Conservation (phyloP, 2,329 filamentous ascomycete species). For the Lecanicillium sp. region DNA sequence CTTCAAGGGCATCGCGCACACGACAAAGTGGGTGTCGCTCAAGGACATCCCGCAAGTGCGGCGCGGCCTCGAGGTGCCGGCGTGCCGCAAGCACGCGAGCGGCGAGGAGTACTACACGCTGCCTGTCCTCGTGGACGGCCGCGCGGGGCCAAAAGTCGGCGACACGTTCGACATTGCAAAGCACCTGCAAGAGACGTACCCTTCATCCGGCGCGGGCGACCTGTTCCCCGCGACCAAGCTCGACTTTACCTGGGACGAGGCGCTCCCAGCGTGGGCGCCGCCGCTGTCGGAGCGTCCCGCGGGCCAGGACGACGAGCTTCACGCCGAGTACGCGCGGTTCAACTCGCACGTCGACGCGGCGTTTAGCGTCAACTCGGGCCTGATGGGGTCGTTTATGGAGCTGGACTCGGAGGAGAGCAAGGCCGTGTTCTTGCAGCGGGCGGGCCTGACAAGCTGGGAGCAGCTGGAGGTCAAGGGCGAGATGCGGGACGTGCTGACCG, state of each 20-base stretch:
- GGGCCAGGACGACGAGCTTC: constrained; percentile 14
- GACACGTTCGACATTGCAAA: constrained; percentile 56
- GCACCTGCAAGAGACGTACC: constrained; percentile 43
- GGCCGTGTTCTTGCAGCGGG: constrained; percentile 36
- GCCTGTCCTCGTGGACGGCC: constrained; percentile 40
- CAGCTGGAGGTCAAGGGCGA: constrained; percentile 27
- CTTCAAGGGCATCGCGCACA: constrained; percentile 22
- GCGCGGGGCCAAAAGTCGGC: constrained; percentile 34
- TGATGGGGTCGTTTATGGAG: constrained; percentile 31
- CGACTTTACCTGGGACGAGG: constrained; percentile 22
- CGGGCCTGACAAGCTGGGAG: constrained; percentile 31
- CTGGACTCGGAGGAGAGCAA: constrained; percentile 35
- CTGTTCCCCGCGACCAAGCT: constrained; percentile 35
- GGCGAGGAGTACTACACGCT: constrained; percentile 49
- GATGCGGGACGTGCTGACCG: constrained; percentile 24
- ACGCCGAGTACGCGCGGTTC: constrained; percentile 34
- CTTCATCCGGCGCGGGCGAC: constrained; percentile 28
- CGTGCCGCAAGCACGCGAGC: constrained; percentile 43
- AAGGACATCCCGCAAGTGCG: constrained; percentile 39
- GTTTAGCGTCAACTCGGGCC: constrained; percentile 34
- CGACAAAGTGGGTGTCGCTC: constrained; percentile 36
- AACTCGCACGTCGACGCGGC: constrained; percentile 43
- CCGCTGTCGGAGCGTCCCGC: constrained; percentile 27
- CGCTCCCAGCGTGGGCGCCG: constrained; percentile 15
- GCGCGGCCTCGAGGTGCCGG: constrained; percentile 29